phyloP scores from a whole-genome alignment of 257 asterid species.

The Jasminum sambac region DNA sequence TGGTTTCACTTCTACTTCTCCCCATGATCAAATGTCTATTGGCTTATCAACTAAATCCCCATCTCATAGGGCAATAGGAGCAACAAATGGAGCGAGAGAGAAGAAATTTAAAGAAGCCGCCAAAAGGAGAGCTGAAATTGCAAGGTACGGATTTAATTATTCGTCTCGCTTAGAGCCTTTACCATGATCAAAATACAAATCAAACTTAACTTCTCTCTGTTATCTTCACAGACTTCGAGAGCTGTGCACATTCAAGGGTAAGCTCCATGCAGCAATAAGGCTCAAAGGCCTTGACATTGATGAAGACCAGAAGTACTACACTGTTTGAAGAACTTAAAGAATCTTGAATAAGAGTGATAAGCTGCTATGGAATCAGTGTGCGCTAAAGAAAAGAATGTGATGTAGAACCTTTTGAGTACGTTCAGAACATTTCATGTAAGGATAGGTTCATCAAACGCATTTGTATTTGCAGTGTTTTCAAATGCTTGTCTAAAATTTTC shows the following conservation, averaged over 20 bases:
- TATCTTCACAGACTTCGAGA: not conserved
- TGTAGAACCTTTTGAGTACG: not conserved
- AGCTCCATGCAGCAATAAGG: not conserved
- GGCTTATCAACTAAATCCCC: not conserved
- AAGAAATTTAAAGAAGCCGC: not conserved
- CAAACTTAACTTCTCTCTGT: not conserved
- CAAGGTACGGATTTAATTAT: not conserved
- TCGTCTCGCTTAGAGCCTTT: no score
- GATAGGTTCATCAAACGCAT: no score
- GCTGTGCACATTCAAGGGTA: not conserved
- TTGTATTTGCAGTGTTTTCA: no score
- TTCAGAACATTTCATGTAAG: not conserved
- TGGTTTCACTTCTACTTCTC: not conserved
- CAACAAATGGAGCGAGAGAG: no score
- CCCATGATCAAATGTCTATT: not conserved
- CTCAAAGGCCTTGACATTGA: not conserved
- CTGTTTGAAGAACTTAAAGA: not conserved
- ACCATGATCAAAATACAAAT: not conserved
- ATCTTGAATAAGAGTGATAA: no score
- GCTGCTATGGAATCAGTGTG: no score
- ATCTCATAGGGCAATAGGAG: not conserved
- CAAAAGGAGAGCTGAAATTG: not conserved
- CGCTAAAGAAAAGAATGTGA: no score
- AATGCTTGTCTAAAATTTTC: no score
- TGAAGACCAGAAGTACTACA: not conserved